Evolutionary conservation across 2,329 filamentous ascomycete genomes (phyloP).

Genomic region (Aschersonia sp.): DNA sequence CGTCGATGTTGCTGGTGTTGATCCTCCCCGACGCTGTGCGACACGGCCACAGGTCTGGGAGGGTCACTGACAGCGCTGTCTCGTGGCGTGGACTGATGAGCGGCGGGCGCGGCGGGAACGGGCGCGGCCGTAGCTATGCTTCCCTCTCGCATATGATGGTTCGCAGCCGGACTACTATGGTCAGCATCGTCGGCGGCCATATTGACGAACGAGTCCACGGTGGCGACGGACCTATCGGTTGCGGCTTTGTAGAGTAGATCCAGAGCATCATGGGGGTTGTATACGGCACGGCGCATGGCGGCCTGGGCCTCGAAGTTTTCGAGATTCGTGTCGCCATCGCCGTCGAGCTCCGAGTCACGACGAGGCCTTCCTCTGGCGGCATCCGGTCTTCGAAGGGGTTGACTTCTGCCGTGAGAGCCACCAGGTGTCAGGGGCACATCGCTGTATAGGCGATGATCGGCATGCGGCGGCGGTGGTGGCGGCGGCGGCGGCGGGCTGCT

Average conservation of each 20-base stretch:
- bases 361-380: slow-evolving; percentile 15
- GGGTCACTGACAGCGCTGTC: slow-evolving; percentile 2
- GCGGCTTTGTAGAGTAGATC: slow-evolving; percentile 84
- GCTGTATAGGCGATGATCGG: slow-evolving; percentile 31
- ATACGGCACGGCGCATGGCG: slow-evolving; percentile 59
- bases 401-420: slow-evolving; percentile 48
- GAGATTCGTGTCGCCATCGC: slow-evolving; percentile 45
- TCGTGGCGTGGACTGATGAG: slow-evolving; percentile 6
- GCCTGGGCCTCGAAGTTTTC: slow-evolving; percentile 51
- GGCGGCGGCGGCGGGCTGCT: slow-evolving; percentile 23
- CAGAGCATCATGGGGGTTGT: slow-evolving; percentile 83
- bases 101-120: slow-evolving; percentile 3
- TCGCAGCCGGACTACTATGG: slow-evolving; percentile 9
- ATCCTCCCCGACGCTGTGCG: slow-evolving; percentile 5
- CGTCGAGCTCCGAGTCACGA: slow-evolving; percentile 23
- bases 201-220: slow-evolving; percentile 5
- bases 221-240: slow-evolving; percentile 38
- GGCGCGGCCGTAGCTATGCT: slow-evolving; percentile 12
- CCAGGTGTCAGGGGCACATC: slow-evolving; percentile 48
- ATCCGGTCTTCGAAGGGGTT: slow-evolving; percentile 51
- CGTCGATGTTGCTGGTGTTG: not conserved
- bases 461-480: not conserved
- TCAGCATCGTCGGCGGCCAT: slow-evolving; percentile 3
- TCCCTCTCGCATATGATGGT: slow-evolving; percentile 14
- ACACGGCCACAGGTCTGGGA: slow-evolving; percentile 5